Base-by-base conservation (phyloP, 2,329 filamentous ascomycete species). In the Ceratocystis eucalypticola region DNA sequence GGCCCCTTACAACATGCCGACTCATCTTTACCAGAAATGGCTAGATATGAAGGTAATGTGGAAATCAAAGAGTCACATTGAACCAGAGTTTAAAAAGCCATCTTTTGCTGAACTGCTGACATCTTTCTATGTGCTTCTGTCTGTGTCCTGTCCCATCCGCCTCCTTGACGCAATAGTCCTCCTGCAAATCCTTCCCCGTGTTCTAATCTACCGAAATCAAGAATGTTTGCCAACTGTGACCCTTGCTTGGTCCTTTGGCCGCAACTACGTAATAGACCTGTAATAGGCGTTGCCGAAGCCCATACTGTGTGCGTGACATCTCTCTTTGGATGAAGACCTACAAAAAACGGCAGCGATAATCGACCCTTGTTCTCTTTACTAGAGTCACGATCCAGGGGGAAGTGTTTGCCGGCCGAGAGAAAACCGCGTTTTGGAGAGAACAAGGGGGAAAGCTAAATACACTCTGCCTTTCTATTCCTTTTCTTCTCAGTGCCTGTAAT, bases 21-120 rank as follows among this genome's bases (percentile, higher is more conserved):
- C 55, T n/a, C 55, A 59, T 25, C 25, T n/a, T 37, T 10, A n/a
- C 48, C 8, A 28, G 20, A 53, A 53, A 25, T 12, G 48, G 48
- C 48, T 53, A 25, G 48, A 53, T 53, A 15, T 53, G 8, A 25
- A 25, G n/a, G 48, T 25, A 10, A 28, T 28, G 15, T 25, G 15
- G 48, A 53, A 53, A 53, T 53, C 48, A 53, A 25, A 53, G 48
- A 53, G 48, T 53, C 48, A 53, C 48, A 59, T 37, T 33, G 55
- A 59, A n/a, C 55, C 55, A 37, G 28, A 33, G 25, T 59, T 59
- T 37, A 37, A 59, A 37, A 37, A 48, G 46, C 20, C 48, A 10
- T 8, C 25, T 25, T 53, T 53, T 53, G 48, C 15, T 28, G 48
- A 22, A 15, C 7, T 53, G 48, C 48, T 22, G 8, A 4, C 20